Evolutionary conservation across 1,284 basidiomycete species (phyloP).

Genomic region (Microbotryum lychnidis-dioicae): DNA sequence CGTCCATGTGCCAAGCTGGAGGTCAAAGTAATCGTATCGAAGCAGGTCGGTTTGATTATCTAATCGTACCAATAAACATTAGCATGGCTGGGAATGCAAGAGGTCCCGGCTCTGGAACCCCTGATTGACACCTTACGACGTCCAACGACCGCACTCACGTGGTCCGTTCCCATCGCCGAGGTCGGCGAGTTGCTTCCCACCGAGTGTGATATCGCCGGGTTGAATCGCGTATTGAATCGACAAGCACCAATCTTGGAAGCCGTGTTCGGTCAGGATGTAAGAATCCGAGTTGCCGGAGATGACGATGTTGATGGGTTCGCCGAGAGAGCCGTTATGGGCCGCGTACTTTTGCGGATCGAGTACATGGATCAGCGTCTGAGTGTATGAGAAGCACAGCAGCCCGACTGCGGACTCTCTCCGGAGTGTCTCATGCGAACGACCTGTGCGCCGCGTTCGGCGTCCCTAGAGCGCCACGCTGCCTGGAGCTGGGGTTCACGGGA

Average conservation of each 20-base stretch:
- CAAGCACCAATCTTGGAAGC: slow-evolving; percentile 33
- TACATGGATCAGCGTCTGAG: not conserved
- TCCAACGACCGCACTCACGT: slow-evolving; percentile 43
- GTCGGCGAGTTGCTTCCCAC: slow-evolving; percentile 62
- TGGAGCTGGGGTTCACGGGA: not conserved
- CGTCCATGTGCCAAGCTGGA: slow-evolving; percentile 62
- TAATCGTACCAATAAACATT: slow-evolving; percentile 34
- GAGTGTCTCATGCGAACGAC: not conserved
- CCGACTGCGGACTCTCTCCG: too few relatives aligned
- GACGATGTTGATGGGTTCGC: slow-evolving; percentile 84
- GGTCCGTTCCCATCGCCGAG: slow-evolving; percentile 74
- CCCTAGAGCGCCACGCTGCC: not conserved
- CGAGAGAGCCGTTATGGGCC: slow-evolving; percentile 49
- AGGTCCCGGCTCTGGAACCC: too few relatives aligned
- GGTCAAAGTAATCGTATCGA: slow-evolving; percentile 69
- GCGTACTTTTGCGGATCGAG: slow-evolving; percentile 7
- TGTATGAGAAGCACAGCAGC: not conserved
- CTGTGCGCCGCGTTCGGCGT: not conserved
- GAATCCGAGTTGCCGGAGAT: slow-evolving; percentile 71
- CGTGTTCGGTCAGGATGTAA: slow-evolving; percentile 57
- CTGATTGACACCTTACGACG: too few relatives aligned
- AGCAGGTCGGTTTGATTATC: slow-evolving; percentile 70
- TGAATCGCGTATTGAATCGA: slow-evolving; percentile 46
- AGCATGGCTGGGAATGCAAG: not conserved
- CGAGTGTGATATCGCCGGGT: slow-evolving; percentile 57